Evolutionary conservation across 306 rosid genomes (phyloP).

Genomic region (Pueraria montana): DNA sequence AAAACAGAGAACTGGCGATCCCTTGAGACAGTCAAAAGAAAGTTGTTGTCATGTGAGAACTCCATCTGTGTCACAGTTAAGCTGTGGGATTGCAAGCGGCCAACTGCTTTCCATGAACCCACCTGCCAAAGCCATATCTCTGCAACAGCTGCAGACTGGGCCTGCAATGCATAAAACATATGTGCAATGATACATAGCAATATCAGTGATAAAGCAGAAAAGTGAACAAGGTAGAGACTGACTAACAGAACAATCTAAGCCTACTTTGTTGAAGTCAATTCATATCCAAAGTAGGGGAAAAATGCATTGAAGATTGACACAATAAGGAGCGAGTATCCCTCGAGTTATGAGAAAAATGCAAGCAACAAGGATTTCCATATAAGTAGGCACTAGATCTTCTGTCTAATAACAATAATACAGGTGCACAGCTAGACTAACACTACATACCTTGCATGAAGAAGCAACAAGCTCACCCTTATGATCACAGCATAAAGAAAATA

Average conservation of each 20-base stretch:
- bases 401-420: conserved; percentile 10
- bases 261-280: conserved; percentile 12
- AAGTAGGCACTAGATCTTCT: conserved; percentile 12
- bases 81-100: conserved; percentile 85
- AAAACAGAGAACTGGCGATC: conserved; percentile 95
- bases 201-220: conserved; percentile 19
- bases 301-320: background rate
- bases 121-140: conserved; percentile 98
- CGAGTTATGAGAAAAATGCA: conserved; percentile 5
- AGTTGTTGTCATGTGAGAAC: conserved; percentile 79
- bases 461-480: conserved; percentile 88
- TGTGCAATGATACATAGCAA: conserved; percentile 20
- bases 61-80: conserved; percentile 95
- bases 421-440: conserved; percentile 28
- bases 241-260: conserved; percentile 18
- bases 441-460: conserved; percentile 93
- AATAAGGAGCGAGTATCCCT: conserved; percentile 5
- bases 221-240: conserved; percentile 2
- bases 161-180: conserved; percentile 59
- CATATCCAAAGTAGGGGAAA: background rate
- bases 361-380: background rate
- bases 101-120: conserved; percentile 92
- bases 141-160: conserved; percentile 83
- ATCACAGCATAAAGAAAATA: conserved; percentile 90
- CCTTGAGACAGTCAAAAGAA: conserved; percentile 90